A percentile compares a stretch with the other conserved stretches of the same genome.
Conservation (phyloP, 2,329 filamentous ascomycete species). For the Botrytis tulipae region DNA sequence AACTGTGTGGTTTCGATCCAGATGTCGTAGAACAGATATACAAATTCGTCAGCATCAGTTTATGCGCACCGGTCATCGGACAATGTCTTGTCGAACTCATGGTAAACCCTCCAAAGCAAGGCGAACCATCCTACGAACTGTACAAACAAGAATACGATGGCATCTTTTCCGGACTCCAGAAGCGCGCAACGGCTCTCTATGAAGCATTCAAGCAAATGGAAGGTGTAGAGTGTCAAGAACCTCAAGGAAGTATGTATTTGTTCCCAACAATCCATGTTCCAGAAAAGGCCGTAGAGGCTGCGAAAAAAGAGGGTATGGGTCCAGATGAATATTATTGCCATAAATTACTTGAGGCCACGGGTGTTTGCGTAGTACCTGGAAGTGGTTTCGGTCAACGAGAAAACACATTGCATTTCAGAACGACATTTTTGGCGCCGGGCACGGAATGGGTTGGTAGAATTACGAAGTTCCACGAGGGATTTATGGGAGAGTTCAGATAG, state of each 20-base stretch:
- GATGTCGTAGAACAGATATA: slow-evolving; percentile 91
- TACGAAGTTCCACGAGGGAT: slow-evolving; percentile 85
- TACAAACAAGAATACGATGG: slow-evolving; percentile 82
- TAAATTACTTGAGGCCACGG: slow-evolving; percentile 85
- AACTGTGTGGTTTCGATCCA: slow-evolving; percentile 84
- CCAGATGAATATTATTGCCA: slow-evolving; percentile 95
- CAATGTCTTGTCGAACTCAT: slow-evolving; percentile 97
- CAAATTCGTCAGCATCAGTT: slow-evolving; percentile 96
- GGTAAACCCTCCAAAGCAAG: slow-evolving; percentile 88
- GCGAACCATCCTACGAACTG: slow-evolving; percentile 78
- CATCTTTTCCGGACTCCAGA: slow-evolving; percentile 75
- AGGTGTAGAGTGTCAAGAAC: slow-evolving; percentile 84
- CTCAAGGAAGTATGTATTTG: slow-evolving; percentile 86
- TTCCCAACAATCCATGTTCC: slow-evolving; percentile 91
- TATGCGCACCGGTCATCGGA: slow-evolving; percentile 91
- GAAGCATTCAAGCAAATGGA: slow-evolving; percentile 93
- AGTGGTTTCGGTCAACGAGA: slow-evolving; percentile 93
- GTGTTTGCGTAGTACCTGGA: slow-evolving; percentile 90
- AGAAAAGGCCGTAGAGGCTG: slow-evolving; percentile 71
- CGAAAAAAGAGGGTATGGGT: slow-evolving; percentile 67
- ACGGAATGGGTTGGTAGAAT: slow-evolving; percentile 92
- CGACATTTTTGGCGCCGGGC: slow-evolving; percentile 92
- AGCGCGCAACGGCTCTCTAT: slow-evolving; percentile 82
- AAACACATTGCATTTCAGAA: slow-evolving; percentile 88
- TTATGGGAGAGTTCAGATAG: slow-evolving; percentile 74